Conservation (phyloP, 208 protist genomes). For the Vickermania ingenoplastis region DNA sequence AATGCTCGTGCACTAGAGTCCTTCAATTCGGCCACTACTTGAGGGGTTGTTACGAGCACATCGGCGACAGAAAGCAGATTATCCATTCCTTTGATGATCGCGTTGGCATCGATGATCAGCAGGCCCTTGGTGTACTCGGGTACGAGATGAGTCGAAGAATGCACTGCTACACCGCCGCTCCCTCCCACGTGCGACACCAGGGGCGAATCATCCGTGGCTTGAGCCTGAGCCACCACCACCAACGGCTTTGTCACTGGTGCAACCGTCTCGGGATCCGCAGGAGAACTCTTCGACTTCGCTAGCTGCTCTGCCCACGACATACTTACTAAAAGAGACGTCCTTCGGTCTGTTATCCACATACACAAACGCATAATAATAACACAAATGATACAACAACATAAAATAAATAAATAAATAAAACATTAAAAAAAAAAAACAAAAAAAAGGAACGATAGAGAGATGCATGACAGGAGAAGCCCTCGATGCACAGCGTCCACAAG, state of each 20-base stretch:
- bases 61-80: slow-evolving; percentile 55
- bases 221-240: not conserved
- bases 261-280: too few relatives aligned
- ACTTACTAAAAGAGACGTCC: too few relatives aligned
- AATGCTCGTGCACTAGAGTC: slow-evolving; percentile 59
- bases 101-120: slow-evolving; percentile 80
- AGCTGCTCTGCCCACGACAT: not conserved
- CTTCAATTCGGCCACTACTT: slow-evolving; percentile 78
- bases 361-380: too few relatives aligned
- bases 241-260: not conserved
- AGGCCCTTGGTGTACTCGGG: slow-evolving; percentile 59
- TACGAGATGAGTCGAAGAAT: slow-evolving; percentile 20
- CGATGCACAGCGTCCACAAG: too few relatives aligned
- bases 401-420: too few relatives aligned
- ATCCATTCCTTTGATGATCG: slow-evolving; percentile 82
- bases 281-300: not conserved
- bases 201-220: not conserved
- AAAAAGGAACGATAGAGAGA: too few relatives aligned
- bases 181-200: too few relatives aligned
- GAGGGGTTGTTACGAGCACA: slow-evolving; percentile 69
- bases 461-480: too few relatives aligned
- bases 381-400: too few relatives aligned
- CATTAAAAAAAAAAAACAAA: too few relatives aligned
- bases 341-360: too few relatives aligned
- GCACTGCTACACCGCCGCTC: too few relatives aligned